A percentile compares a stretch with the other conserved stretches of the same genome.
Evolutionary conservation across 2,329 filamentous ascomycete species (phyloP).

Genomic region (Epichloe hybrida): DNA sequence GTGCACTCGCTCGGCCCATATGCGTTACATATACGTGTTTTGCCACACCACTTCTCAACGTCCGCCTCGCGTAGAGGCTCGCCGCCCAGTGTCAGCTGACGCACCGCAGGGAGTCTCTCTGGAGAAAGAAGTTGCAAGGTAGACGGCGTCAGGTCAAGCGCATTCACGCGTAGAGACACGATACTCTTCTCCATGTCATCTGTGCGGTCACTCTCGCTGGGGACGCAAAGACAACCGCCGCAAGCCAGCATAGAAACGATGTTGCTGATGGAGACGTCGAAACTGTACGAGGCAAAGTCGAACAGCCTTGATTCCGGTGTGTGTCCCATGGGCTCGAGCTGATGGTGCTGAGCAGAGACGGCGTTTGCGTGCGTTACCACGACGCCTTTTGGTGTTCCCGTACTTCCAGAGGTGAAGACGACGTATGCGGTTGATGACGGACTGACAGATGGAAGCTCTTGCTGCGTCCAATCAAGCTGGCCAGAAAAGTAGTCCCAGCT

Average conservation of each 20-base stretch:
- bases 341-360: not conserved
- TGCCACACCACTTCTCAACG: not conserved
- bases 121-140: not conserved
- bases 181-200: not conserved
- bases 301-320: not conserved
- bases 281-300: conserved; percentile 4
- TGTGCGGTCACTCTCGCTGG: not conserved
- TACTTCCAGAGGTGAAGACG: conserved; percentile 7
- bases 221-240: not conserved
- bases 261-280: not conserved
- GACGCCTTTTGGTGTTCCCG: conserved; percentile 3
- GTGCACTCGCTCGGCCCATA: not conserved
- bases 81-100: not conserved
- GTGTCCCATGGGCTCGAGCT: not conserved
- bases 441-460: too few species aligned
- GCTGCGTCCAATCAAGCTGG: not conserved
- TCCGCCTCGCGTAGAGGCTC: not conserved
- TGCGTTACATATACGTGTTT: not conserved
- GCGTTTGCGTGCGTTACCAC: conserved; percentile 5
- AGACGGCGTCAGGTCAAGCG: not conserved
- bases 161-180: not conserved
- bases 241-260: not conserved
- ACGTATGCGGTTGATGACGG: not conserved
- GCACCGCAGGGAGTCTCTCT: not conserved
- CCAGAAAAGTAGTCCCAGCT: not conserved